Percentiles rank a stretch among this genome's conserved stretches.
phyloP scores from a whole-genome alignment of 23 red algal genomes.

The Chondrus crispus region DNA sequence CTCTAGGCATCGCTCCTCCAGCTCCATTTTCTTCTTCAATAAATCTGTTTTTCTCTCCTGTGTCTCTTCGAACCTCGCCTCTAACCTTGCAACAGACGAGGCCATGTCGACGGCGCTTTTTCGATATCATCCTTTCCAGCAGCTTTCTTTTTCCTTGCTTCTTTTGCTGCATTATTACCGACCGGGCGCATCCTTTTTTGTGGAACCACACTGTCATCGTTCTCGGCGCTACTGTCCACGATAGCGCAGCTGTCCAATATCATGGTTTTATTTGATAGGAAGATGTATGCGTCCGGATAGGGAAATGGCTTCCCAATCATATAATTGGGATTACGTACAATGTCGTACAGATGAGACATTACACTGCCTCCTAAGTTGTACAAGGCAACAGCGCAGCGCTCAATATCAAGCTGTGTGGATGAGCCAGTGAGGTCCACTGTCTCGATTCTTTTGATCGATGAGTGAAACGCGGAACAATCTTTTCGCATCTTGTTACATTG shows the following conservation, averaged over 20 bases:
- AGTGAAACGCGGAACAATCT: too few relatives aligned
- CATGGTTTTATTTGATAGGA: neutral
- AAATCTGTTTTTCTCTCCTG: neutral
- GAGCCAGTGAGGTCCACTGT: neutral
- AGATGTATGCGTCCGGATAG: neutral
- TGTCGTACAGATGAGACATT: neutral
- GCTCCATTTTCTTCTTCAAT: neutral
- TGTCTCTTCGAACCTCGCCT: neutral
- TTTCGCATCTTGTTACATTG: too few relatives aligned
- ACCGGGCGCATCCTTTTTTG: neutral
- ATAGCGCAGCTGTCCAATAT: neutral
- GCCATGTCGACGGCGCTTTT: neutral
- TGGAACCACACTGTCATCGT: too few relatives aligned
- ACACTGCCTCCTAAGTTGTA: neutral
- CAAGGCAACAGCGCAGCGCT: constrained; percentile 3
- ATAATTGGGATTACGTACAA: constrained; percentile 6
- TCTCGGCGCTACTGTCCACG: neutral
- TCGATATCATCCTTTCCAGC: neutral
- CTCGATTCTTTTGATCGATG: too few relatives aligned
- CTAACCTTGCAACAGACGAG: neutral
- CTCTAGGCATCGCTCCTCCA: neutral
- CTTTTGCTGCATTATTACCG: neutral
- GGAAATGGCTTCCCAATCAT: neutral
- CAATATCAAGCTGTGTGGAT: neutral
- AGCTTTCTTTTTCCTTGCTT: neutral